Base-by-base conservation (phyloP, 2,329 filamentous ascomycete genomes). In the Diplodia seriata region DNA sequence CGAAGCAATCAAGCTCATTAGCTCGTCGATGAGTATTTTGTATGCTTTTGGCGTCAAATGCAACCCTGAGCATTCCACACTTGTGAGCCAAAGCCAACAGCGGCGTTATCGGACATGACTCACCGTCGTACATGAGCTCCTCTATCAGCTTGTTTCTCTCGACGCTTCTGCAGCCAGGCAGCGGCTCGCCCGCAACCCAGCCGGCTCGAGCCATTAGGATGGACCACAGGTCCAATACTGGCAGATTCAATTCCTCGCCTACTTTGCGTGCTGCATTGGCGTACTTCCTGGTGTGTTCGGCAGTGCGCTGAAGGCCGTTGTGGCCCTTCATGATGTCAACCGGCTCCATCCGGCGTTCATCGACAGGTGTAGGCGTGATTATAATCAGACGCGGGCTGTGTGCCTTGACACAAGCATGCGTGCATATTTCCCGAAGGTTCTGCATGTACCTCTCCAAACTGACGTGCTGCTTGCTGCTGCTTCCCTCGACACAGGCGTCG, bases 341-440 rank as follows among this genome's bases (percentile, higher is more conserved):
- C 82, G 83, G 11, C 86, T 86, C 69, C 81, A 87, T 80, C 69
- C 89, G 86, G 76, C 92, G 89, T 79, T 96, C 90, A 73, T 97
- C 91, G 62, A 96, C 79, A 0, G 93, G 93, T 1, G 94, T 92
- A 31, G 94, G 93, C 0, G 92, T 91, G 57, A 97, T 85, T 6
- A 98, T 82, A 54, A 97, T 83, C 66, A 93, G 89, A 64, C 86
- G 88, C 31, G 91, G 89, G 43, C 86, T 84, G 74, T 97, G 93
- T 6, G 87, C 89, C 68, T 80, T 79, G 69, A 97, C 85, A 68
- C 83, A 81, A 8, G 90, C 87, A 77, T 97, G 92, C 3, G 83
- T 87, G 73, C 96, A 81, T 72, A 98, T 92, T 31, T 82, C 83
- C 70, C 79, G 84, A 57, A 97, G 80, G 75, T 97, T 96, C 67